Evolutionary conservation across 768 basidiomycete genomes (phyloP), one percentile per base, ranked within the genome.

Genomic region (Erythrobasidium yunnanense): DNA sequence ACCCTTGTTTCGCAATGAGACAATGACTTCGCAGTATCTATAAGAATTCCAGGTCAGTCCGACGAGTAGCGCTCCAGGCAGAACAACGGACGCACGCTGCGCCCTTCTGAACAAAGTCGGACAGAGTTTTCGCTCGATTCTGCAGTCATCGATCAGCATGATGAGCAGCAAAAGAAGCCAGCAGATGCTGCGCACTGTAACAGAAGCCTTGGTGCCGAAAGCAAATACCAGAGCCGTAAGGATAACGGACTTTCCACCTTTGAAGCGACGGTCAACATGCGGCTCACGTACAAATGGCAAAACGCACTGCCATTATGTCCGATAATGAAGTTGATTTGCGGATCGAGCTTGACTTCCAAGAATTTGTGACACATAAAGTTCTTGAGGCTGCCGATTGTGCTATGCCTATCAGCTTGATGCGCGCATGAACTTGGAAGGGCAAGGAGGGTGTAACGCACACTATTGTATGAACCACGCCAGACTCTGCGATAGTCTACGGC

Each of bases 291-390:
- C n/a, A n/a, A n/a, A n/a, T n/a, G n/a, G n/a, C n/a, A n/a, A n/a
- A n/a, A n/a, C n/a, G 58, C 66, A 20, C 65, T 68, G 2, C 70
- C 69, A 53, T 70, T 71, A 33, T 72, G 66, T 85, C 90, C 90
- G 38, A 93, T 93, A 71, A 99, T 88, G 73, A 97, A 97, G 77
- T 97, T 46, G 15, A 56, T 55, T 27, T 51, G 54, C 17, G 63
- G 38, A 50, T 33, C 35, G 20, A 38, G 34, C 63, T 65, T 55
- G 32, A 6, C 56, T 58, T 65, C 55, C 11, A 70, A 80, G 76
- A 81, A 85, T 74, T 84, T 81, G 78, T 97, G 92, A 76, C 91
- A 95, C 91, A 97, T 93, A 77, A 97, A 97, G 73, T 96, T 86
- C 73, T 84, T 81, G 83, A 77, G 63, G 33, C 71, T 71, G 47